Base-by-base conservation (phyloP, 2,329 filamentous ascomycete species). In the Aspergillus sp. region DNA sequence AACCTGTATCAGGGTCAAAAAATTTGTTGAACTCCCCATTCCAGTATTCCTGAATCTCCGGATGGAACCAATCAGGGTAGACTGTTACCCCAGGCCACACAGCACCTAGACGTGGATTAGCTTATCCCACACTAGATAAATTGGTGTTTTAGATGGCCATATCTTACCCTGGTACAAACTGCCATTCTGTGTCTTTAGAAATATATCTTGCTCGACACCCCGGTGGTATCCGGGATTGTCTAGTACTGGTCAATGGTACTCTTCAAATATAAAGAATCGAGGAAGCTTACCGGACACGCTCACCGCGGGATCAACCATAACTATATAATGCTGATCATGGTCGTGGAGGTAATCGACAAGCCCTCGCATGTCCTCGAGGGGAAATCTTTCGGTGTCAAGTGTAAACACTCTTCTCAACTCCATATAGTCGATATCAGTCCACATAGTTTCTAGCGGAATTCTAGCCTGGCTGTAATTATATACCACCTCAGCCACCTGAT, bases 61-160 rank as follows among this genome's bases (percentile, higher is more conserved):
- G 80, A 17, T 85, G 77, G 68, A 92, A 91, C 89, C 89, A 93
- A 70, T 93, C 90, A 0, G 88, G 88, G 73, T 87, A 91, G 11
- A 83, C 87, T 0, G 87, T 83, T 13, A 85, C 81, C 45, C 90
- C 90, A 5, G 90, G 87, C 90, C 90, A 93, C 20, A 93, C 89
- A 15, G 91, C 88, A 15, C 89, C 85, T 73, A 20, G 13, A 57
- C 17, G 20, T 15, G 20, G 13, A 9, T 63, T 13, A 63, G 48
- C 24, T 51, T 39, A 41, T 20, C 6, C 1, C 36, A 32, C 1
- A 9, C 4, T n/a, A 2, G 17, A 12, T 12, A 20, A n/a, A 2
- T 9, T 5, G 12, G 13, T 12, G 7, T 12, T 17, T 2, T 44
- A 32, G 2, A 15, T 9, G 15, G 0, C 17, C 54, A 38, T 20